Evolutionary conservation across 192 early-diverging fungal genomes (phyloP).

Genomic region (Coemansia sp.): DNA sequence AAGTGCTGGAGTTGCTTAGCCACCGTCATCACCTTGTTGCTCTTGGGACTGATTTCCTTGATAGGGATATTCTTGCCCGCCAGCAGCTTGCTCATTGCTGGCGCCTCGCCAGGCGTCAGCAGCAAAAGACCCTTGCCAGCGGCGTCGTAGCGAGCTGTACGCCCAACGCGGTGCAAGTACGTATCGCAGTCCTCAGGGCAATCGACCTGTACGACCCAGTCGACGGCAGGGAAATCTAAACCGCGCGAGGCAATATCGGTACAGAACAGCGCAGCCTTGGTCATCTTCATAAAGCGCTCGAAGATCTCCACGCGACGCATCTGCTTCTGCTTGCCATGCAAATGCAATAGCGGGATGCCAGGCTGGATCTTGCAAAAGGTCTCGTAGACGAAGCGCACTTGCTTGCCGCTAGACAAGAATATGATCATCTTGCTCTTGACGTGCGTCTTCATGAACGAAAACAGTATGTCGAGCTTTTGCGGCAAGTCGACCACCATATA

Average conservation of each 20-base stretch:
- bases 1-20: constrained; percentile 84
- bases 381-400: constrained; percentile 94
- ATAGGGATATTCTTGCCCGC: constrained; percentile 82
- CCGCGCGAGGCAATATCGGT: constrained; percentile 98
- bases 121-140: constrained; percentile 86
- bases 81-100: constrained; percentile 77
- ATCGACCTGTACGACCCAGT: constrained; percentile 99
- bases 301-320: constrained; percentile 92
- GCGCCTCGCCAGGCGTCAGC: constrained; percentile 84
- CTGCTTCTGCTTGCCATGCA: constrained; percentile 99
- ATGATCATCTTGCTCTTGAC: constrained; percentile 87
- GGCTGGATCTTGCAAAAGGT: constrained; percentile 95
- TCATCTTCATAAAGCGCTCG: constrained; percentile 80
- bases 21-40: constrained; percentile 78
- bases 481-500: constrained; percentile 84
- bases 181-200: constrained; percentile 96
- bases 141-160: constrained; percentile 94
- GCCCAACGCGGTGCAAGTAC: constrained; percentile 97
- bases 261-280: constrained; percentile 80
- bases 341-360: constrained; percentile 85
- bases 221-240: constrained; percentile 96
- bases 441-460: constrained; percentile 95
- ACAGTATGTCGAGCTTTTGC: constrained; percentile 94
- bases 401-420: constrained; percentile 96
- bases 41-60: constrained; percentile 86